Base-by-base conservation (phyloP, 2,329 filamentous ascomycete species). In the Nigrospora sphaerica region DNA sequence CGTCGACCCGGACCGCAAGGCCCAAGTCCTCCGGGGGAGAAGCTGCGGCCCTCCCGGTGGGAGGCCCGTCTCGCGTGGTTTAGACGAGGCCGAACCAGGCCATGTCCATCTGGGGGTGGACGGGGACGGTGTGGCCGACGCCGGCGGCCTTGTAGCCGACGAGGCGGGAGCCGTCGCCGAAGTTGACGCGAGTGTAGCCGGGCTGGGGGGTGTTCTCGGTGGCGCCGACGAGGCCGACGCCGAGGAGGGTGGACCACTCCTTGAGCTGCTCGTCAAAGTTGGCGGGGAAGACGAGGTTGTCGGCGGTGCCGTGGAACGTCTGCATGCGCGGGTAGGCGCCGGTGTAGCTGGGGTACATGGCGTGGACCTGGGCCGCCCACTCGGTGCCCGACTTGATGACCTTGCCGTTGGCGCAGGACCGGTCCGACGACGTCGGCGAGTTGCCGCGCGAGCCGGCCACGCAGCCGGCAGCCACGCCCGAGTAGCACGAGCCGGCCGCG, bases 401-500 rank as follows among this genome's bases (percentile, higher is more conserved):
- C 23, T 67, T 58, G 2, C 71, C 71, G 14, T 62, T 58, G 0
- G 71, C 67, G 54, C 73, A 77, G 4, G 62, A 63, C 12, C 51
- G 48, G 31, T 62, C 57, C 3, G 65, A 48, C 3, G 32, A 28
- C 17, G 14, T 19, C 12, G 48, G 48, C 13, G 33, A 43, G 32
- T 38, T 47, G 19, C 48, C 48, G 13, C 39, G 45, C 19, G 48
- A 50, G 14, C 45, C 45, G 16, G 44, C 41, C 46, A 72, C 70
- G 52, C 70, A 74, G 14, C 69, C 69, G 17, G 69, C 70, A 1
- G 72, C 67, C 0, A 73, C 69, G 39, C 72, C 71, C 9, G 68
- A 55, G 41, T 71, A 74, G 33, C 65, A 62, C 12, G 68, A 66
- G 1, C 67, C 69, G 12, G 69, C 72, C 4, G 61, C 62, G 57